Conservation (phyloP, 23 red algal species). For the Porphyridium purpureum region DNA sequence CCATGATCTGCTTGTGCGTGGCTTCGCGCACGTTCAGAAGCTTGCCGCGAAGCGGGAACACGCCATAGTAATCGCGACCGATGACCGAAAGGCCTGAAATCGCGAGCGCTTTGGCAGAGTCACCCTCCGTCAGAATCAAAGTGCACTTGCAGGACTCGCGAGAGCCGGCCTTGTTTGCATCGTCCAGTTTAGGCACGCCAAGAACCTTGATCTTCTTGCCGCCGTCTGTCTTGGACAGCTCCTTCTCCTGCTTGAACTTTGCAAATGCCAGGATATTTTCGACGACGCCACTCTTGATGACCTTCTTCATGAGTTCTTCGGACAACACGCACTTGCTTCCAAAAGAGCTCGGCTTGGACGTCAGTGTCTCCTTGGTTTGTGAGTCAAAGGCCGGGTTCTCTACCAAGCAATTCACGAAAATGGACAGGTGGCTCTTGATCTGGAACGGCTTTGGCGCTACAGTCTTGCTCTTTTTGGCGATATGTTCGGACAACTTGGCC, state of each 20-base stretch:
- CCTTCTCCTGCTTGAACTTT: conserved; percentile 64
- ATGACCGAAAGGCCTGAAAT: conserved; percentile 88
- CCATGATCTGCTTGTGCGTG: conserved; percentile 86
- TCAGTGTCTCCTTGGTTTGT: conserved; percentile 91
- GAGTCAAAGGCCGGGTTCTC: conserved; percentile 96
- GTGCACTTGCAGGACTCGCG: conserved; percentile 75
- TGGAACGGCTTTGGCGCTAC: conserved; percentile 73
- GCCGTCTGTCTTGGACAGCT: conserved; percentile 95
- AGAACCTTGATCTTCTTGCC: conserved; percentile 66
- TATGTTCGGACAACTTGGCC: conserved; percentile 37
- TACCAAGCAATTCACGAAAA: conserved; percentile 89
- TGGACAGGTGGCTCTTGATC: conserved; percentile 66
- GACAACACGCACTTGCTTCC: conserved; percentile 68
- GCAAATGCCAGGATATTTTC: conserved; percentile 75
- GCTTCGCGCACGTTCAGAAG: conserved; percentile 95
- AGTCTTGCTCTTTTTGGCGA: conserved; percentile 86
- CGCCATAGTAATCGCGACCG: conserved; percentile 89
- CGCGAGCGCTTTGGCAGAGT: conserved; percentile 86
- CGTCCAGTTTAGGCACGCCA: conserved; percentile 83
- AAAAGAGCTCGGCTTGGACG: conserved; percentile 63
- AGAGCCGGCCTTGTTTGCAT: conserved; percentile 87
- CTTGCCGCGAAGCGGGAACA: conserved; percentile 95
- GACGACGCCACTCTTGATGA: conserved; percentile 57
- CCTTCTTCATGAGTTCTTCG: conserved; percentile 48
- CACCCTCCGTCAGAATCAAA: conserved; percentile 94